Conservation (phyloP, 306 rosid species). For the Quercus alba region DNA sequence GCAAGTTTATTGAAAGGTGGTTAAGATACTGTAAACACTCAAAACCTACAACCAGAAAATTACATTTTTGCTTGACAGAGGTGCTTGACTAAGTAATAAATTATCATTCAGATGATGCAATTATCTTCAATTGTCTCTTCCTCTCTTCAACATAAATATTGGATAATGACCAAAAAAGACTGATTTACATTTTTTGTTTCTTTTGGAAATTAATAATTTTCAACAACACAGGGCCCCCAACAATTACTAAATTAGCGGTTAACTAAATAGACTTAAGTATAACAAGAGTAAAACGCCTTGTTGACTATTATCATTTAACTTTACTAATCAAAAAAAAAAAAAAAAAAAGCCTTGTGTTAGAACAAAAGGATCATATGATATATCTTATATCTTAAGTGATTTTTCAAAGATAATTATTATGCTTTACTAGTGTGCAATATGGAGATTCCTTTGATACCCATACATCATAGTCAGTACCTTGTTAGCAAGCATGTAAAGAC, state of each 20-base stretch:
- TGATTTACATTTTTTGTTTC: too few relatives aligned
- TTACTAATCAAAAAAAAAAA: too few relatives aligned
- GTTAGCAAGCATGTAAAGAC: conserved; percentile 99
- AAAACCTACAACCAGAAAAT: neutral
- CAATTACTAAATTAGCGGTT: too few relatives aligned
- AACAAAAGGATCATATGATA: too few relatives aligned
- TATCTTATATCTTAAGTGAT: neutral
- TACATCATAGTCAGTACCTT: conserved; percentile 51
- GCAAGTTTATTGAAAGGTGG: neutral
- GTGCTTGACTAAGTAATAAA: neutral
- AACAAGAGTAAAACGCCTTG: too few relatives aligned
- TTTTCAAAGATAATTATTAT: neutral
- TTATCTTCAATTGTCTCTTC: neutral
- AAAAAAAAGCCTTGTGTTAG: too few relatives aligned
- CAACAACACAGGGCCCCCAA: too few relatives aligned
- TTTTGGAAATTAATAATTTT: too few relatives aligned
- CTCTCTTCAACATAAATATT: too few relatives aligned
- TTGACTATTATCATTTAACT: too few relatives aligned
- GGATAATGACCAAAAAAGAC: too few relatives aligned
- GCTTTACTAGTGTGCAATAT: neutral
- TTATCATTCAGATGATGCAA: neutral
- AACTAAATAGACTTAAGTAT: too few relatives aligned
- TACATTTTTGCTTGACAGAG: neutral
- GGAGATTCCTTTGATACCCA: conserved; percentile 3
- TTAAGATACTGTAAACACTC: neutral